phyloP scores from a whole-genome alignment of 805 yeast species.

The Scheffersomyces stipitis region DNA sequence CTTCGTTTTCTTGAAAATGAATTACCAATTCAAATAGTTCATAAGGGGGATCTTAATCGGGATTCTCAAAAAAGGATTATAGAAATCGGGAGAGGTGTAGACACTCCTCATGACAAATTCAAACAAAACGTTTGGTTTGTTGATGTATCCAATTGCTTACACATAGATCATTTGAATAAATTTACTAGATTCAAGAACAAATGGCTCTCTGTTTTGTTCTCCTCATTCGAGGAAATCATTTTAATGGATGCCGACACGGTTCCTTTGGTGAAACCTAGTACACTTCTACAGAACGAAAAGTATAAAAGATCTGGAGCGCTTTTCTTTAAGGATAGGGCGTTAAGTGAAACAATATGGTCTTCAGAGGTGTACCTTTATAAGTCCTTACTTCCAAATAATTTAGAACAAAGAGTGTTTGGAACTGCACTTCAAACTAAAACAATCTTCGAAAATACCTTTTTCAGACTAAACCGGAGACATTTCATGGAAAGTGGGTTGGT shows the following conservation, averaged over 20 bases:
- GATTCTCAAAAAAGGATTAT: neutral
- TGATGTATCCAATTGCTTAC: conserved; percentile 1
- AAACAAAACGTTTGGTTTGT: conserved; percentile 3
- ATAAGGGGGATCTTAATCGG: conserved; percentile 1
- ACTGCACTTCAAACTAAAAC: neutral
- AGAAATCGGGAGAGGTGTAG: neutral
- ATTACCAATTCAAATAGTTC: conserved; percentile 12
- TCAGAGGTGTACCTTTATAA: neutral
- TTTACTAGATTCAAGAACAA: conserved; percentile 1
- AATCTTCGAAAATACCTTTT: neutral
- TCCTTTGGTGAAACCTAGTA: conserved; percentile 7
- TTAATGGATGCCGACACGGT: conserved; percentile 7
- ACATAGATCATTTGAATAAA: neutral
- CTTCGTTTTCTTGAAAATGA: conserved; percentile 6
- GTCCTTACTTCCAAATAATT: neutral
- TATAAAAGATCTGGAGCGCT: conserved; percentile 17
- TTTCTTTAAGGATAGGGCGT: conserved; percentile 22
- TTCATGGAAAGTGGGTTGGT: conserved; percentile 3
- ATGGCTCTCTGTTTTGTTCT: conserved; percentile 8
- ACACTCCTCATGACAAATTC: neutral
- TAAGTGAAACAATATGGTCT: neutral
- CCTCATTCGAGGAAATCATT: conserved; percentile 9
- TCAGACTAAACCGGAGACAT: neutral
- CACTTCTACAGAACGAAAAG: conserved; percentile 8
- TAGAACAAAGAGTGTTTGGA: neutral